phyloP scores from a whole-genome alignment of 352 stramenopile genomes.

The Pythium plurisporium region DNA sequence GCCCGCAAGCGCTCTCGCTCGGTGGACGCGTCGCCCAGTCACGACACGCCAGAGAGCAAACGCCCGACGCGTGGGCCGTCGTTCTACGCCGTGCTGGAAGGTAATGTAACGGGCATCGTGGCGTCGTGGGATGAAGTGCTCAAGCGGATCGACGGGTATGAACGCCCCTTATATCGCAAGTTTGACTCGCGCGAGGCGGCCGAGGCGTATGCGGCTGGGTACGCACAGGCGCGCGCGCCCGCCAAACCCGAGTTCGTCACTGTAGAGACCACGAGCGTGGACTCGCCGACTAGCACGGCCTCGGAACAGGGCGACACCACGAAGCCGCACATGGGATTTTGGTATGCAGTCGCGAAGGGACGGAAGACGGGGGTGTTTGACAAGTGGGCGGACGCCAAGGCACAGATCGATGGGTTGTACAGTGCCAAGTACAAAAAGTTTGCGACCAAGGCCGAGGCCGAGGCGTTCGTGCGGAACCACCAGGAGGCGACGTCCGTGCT shows the following conservation, averaged over 20 bases:
- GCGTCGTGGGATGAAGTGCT: conserved; percentile 32
- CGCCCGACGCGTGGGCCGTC: conserved; percentile 8
- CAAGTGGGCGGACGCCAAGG: conserved; percentile 47
- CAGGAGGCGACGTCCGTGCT: neutral
- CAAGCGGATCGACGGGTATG: conserved; percentile 24
- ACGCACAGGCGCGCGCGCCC: conserved; percentile 1
- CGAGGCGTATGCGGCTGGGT: conserved; percentile 23
- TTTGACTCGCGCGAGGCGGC: conserved; percentile 27
- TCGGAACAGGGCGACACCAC: neutral
- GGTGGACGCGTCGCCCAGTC: neutral
- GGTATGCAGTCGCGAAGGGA: conserved; percentile 55
- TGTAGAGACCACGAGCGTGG: neutral
- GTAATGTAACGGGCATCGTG: conserved; percentile 32
- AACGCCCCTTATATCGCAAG: conserved; percentile 26
- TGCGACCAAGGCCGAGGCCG: conserved; percentile 33
- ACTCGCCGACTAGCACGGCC: neutral
- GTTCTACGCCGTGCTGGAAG: conserved; percentile 24
- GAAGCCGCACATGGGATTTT: conserved; percentile 7
- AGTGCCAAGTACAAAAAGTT: conserved; percentile 63
- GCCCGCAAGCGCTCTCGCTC: conserved; percentile 8
- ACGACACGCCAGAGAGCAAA: conserved; percentile 1
- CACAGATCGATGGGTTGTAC: conserved; percentile 47
- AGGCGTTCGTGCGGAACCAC: conserved; percentile 47
- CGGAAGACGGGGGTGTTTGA: conserved; percentile 48
- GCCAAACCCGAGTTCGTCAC: neutral